Percentiles rank a stretch among this genome's conserved stretches.
Evolutionary conservation across 495 filamentous ascomycete species (phyloP).

Genomic region (Penicillium parvum): DNA sequence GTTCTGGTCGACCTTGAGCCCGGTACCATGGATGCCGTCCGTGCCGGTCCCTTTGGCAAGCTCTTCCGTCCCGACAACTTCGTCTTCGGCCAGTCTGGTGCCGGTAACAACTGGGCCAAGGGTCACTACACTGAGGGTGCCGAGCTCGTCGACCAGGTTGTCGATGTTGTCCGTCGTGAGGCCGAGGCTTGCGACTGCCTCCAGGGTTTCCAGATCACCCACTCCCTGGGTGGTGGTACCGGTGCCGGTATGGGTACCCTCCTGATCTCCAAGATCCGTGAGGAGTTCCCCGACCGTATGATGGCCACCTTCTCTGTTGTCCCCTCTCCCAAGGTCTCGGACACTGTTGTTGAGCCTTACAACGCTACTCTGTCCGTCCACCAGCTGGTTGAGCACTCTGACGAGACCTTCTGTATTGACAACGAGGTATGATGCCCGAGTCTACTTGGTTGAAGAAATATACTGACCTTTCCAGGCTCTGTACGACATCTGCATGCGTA

Average conservation of each 20-base stretch:
- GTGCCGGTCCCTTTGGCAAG: conserved; percentile 96
- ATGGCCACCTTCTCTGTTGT: conserved; percentile 99
- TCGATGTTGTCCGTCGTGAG: conserved; percentile 98
- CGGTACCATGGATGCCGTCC: conserved; percentile 97
- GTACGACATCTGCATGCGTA: conserved; percentile 99
- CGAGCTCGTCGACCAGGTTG: conserved; percentile 95
- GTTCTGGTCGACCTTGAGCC: conserved; percentile 99
- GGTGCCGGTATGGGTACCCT: conserved; percentile 99
- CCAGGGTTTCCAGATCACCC: conserved; percentile 99
- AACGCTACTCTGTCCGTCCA: conserved; percentile 99
- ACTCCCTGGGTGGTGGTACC: conserved; percentile 99
- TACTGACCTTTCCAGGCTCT: conserved; percentile 58
- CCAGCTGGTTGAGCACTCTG: conserved; percentile 99
- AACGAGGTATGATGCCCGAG: conserved; percentile 69
- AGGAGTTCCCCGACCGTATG: conserved; percentile 99
- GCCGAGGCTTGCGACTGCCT: conserved; percentile 99
- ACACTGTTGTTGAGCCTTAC: conserved; percentile 99
- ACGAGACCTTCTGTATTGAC: conserved; percentile 99
- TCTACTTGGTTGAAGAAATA: background rate
- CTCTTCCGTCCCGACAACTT: conserved; percentile 99
- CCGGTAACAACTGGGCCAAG: conserved; percentile 99
- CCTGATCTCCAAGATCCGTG: conserved; percentile 99
- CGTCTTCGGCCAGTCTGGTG: conserved; percentile 98
- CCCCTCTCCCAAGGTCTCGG: conserved; percentile 99
- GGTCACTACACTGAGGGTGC: conserved; percentile 99